Conservation (phyloP, 2,329 filamentous ascomycete species). For the Fusarium agapanthi region DNA sequence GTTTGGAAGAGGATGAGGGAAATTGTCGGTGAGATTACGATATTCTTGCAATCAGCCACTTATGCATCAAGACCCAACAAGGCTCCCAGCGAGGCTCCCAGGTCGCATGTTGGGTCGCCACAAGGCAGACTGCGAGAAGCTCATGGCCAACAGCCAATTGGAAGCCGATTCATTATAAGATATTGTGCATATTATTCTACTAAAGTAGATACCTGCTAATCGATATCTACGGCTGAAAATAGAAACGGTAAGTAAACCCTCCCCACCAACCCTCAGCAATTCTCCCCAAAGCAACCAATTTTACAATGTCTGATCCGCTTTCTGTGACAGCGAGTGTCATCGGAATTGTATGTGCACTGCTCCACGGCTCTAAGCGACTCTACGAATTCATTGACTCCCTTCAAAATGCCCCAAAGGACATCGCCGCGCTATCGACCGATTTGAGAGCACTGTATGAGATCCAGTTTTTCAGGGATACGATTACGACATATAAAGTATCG, state of each 20-base stretch:
- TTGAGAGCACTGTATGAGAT: background rate
- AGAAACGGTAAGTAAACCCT: too few relatives aligned
- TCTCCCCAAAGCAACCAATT: accelerated
- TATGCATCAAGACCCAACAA: background rate
- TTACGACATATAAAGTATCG: background rate
- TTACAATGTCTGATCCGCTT: background rate
- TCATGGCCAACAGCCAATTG: background rate
- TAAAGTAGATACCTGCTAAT: background rate
- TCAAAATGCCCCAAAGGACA: background rate
- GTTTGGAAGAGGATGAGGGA: accelerated
- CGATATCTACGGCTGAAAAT: background rate
- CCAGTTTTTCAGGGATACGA: background rate
- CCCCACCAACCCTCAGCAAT: accelerated
- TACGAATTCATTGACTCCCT: background rate
- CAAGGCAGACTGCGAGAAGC: background rate
- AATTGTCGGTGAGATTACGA: background rate
- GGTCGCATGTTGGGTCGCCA: background rate
- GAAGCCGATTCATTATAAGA: too few relatives aligned
- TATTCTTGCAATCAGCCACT: background rate
- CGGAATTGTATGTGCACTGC: accelerated
- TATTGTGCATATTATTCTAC: background rate
- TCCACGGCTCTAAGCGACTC: background rate
- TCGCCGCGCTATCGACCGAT: background rate
- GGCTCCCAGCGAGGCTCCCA: background rate
- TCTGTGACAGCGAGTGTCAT: background rate